Base-by-base conservation (phyloP, 345 rosid species). In the Mallotus nudiflorus region DNA sequence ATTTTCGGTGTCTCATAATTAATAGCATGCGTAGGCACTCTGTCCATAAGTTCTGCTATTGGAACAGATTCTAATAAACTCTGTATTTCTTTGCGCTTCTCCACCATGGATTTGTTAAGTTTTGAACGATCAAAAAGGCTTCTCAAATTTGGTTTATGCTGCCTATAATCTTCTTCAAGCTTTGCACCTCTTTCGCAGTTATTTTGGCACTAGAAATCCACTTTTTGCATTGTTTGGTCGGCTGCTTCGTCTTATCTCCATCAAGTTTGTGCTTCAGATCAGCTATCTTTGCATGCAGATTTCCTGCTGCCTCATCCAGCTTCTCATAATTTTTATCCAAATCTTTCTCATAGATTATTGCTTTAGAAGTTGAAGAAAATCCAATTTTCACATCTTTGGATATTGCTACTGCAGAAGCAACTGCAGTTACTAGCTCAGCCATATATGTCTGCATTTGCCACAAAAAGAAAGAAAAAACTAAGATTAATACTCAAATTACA, bases 361-460 rank as follows among this genome's bases (percentile, higher is more conserved):
- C 9, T 27, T 28, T 14, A 46, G 0, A 6, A 28, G 4, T 31
- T 3, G 54, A 15, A 5, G 3, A 0, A 45, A 46, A 25, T 27
- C 0, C 22, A 16, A 3, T 9, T 6, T 5, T 44, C 39, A 45
- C 33, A 25, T 27, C 67, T 15, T 46, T 64, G n/a, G n/a, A n/a
- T n/a, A 31, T 28, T 14, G 72, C 68, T 6, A 58, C 22, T 40
- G 72, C 73, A 0, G 80, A 35, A 61, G 66, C 61, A 9, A 50
- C 71, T 45, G 66, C 62, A 4, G 63, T 13, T 20, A 51, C 9
- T 51, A 28, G 1, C 1, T 51, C 56, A 51, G 25, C 11, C 56
- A 51, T 51, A n/a, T n/a, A n/a, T n/a, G n/a, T 28, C 56, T 48
- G 52, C 52, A 48, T 48, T 48, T 48, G n/a, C n/a, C n/a, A n/a